These are phyloP conservation scores for Phytopythium cucurbitacearum DNA, from an alignment of 352 stramenopile species.

Conservation along the genomic window DNA sequence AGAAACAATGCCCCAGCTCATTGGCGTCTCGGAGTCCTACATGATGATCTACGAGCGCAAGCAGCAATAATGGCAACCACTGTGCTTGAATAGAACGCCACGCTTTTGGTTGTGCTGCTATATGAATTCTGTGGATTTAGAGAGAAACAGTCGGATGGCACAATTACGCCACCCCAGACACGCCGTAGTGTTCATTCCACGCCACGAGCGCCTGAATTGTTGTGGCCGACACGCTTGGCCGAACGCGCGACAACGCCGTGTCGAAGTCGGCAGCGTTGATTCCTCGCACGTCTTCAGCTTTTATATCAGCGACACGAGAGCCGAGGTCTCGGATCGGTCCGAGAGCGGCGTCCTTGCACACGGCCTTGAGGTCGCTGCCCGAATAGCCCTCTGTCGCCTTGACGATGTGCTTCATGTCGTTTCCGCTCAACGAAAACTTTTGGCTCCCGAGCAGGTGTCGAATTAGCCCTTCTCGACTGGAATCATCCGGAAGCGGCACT, in stretches of 20 bases:
- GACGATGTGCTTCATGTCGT: conserved; percentile 68
- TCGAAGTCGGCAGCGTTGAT: conserved; percentile 61
- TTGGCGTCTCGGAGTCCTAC: conserved; percentile 95
- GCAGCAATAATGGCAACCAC: conserved; percentile 22
- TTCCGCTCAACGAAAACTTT: conserved; percentile 41
- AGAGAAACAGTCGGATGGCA: conserved; percentile 1
- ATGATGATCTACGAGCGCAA: conserved; percentile 89
- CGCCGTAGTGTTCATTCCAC: conserved; percentile 74
- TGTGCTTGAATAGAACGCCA: neutral
- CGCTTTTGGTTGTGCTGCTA: neutral
- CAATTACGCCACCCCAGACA: conserved; percentile 31
- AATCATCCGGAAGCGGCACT: conserved; percentile 72
- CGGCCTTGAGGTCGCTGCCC: conserved; percentile 87
- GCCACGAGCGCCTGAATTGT: conserved; percentile 47
- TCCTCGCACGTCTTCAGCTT: conserved; percentile 53
- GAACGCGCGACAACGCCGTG: conserved; percentile 48
- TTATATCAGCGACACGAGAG: conserved; percentile 45
- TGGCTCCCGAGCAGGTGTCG: conserved; percentile 54
- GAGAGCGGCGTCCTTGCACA: conserved; percentile 93
- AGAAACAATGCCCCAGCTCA: conserved; percentile 97
- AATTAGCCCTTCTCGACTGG: conserved; percentile 49
- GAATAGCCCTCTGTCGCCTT: conserved; percentile 80
- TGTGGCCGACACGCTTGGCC: conserved; percentile 61
- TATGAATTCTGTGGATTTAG: neutral
- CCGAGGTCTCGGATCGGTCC: conserved; percentile 86